Conservation (phyloP, 768 basidiomycete genomes). For the Naematelia encephala region DNA sequence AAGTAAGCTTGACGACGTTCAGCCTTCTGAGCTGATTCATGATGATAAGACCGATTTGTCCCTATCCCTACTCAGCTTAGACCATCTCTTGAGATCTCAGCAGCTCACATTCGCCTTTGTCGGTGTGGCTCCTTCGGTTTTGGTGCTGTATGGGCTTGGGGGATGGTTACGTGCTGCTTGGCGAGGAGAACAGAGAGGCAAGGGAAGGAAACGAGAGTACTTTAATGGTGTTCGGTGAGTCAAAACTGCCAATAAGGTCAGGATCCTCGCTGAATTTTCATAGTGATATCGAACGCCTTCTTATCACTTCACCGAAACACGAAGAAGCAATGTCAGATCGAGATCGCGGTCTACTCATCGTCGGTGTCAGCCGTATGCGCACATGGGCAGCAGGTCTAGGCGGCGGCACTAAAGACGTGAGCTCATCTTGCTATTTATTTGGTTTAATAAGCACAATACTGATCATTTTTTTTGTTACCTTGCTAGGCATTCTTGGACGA, state of each 20-base stretch:
- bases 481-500: constrained; percentile 82
- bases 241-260: not conserved
- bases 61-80: constrained; percentile 83
- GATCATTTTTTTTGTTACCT: not conserved
- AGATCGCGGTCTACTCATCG: constrained; percentile 46
- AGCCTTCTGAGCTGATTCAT: constrained; percentile 1
- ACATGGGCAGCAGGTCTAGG: constrained; percentile 45
- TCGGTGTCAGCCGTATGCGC: constrained; percentile 42
- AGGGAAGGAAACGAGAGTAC: constrained; percentile 60
- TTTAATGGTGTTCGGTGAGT: constrained; percentile 62
- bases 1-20: constrained; percentile 5
- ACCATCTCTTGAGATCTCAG: constrained; percentile 87
- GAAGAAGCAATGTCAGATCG: constrained; percentile 42
- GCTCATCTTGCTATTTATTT: not conserved
- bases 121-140: constrained; percentile 84
- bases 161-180: constrained; percentile 59
- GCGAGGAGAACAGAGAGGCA: constrained; percentile 59
- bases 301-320: constrained; percentile 40
- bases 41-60: constrained; percentile 78
- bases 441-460: not conserved
- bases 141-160: constrained; percentile 67
- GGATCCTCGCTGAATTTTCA: not conserved
- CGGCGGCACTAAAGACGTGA: constrained; percentile 29
- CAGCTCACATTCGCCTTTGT: constrained; percentile 96
- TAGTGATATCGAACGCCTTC: constrained; percentile 44